Percentiles rank a stretch among this genome's conserved stretches.
Evolutionary conservation across 768 basidiomycete species (phyloP).

Genomic region (Phlebiopsis gigantea): DNA sequence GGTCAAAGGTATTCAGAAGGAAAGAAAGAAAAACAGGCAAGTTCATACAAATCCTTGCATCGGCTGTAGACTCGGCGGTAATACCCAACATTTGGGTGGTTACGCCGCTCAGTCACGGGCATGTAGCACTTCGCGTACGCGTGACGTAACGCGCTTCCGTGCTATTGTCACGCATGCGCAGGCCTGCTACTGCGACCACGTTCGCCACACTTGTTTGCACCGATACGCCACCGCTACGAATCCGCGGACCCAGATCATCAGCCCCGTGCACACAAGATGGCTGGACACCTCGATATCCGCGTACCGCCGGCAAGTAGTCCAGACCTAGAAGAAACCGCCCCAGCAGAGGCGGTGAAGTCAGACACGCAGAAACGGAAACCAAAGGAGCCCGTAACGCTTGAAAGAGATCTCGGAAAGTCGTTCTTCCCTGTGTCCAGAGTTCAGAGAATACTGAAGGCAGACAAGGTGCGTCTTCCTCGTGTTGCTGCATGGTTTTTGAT

Average conservation of each 20-base stretch:
- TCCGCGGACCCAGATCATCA: too few relatives aligned
- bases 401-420: slow-evolving; percentile 59
- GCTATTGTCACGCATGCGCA: too few relatives aligned
- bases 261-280: background rate
- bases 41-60: too few relatives aligned
- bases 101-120: too few relatives aligned
- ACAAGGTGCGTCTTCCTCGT: slow-evolving; percentile 49
- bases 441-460: slow-evolving; percentile 81
- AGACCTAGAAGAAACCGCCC: background rate
- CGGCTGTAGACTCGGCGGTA: too few relatives aligned
- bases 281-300: background rate
- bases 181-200: too few relatives aligned
- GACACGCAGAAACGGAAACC: background rate
- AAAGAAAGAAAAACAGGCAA: too few relatives aligned
- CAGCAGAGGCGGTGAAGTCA: background rate
- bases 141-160: background rate
- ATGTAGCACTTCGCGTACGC: background rate
- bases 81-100: too few relatives aligned
- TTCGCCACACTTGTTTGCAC: too few relatives aligned
- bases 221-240: too few relatives aligned
- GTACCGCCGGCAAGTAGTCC: background rate
- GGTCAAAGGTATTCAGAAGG: too few relatives aligned
- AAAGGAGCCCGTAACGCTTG: background rate
- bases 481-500: background rate
- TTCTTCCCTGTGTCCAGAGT: slow-evolving; percentile 72